Evolutionary conservation across 2,329 filamentous ascomycete genomes (phyloP), one percentile per base, ranked within the genome.

Genomic region (Calycina herbarum): DNA sequence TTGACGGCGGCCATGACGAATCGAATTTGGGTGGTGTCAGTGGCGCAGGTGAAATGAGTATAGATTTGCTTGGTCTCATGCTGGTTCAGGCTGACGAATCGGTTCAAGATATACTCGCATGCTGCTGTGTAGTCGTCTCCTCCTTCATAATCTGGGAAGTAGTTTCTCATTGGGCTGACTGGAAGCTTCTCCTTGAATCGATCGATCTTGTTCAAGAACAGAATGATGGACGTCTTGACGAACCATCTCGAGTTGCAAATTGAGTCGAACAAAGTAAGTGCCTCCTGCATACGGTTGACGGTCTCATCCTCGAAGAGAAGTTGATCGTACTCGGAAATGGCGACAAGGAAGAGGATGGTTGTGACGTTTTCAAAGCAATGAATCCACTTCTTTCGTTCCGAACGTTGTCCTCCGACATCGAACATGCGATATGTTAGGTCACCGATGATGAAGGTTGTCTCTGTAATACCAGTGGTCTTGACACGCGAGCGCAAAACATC

Each of bases 1-100:
- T 99, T 99, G 77, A 99, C 95, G 73, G 95, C 95, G 68, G 94
- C 94, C 95, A 99, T 99, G 81, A 99, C 95, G 84, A 99, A 98
- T 77, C 95, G 90, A 75, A 99, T 99, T 80, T 99, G 95, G 76
- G 95, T 97, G 38, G 95, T 99, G 78, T 99, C 95, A 59, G 95
- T 99, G 68, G 95, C 95, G 79, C 95, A 98, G 61, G 95, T 99
- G 82, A 99, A 99, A 81, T 98, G 95, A 66, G 95, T 99, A 85
- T 99, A 99, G 79, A 99, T 98, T 80, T 99, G 95, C 85, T 99
- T 99, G 64, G 93, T 97, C 83, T 98, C 95, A 79, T 97, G 94
- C 81, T 98, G 95, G 83, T 99, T 99, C 78, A 99, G 84, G 78
- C 92, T 95, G 75, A 98, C 95, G 80, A 99, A 99, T 77, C 95